These are phyloP conservation scores for Suhomyces kilbournensis DNA, from an alignment of 805 yeast genomes.

Conservation along the genomic window DNA sequence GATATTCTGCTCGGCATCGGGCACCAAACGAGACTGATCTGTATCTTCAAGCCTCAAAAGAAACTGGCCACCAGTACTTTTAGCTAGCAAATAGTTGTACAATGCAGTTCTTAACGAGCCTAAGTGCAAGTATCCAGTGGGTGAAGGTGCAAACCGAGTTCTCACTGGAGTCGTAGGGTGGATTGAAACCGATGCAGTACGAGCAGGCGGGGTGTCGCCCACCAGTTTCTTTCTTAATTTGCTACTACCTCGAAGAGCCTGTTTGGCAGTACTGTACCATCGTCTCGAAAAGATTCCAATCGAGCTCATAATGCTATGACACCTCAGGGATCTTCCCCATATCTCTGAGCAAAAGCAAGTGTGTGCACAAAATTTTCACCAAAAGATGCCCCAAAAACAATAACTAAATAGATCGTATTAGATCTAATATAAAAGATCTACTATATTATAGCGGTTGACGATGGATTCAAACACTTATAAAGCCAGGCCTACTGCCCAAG, in stretches of 20 bases:
- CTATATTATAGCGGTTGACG: not conserved
- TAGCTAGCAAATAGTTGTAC: slow-evolving; percentile 82
- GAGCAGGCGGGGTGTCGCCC: slow-evolving; percentile 1
- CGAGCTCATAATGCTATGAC: not conserved
- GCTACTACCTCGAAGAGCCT: slow-evolving; percentile 1
- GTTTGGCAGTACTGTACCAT: not conserved
- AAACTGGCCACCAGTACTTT: slow-evolving; percentile 75
- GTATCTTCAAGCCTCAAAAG: slow-evolving; percentile 88
- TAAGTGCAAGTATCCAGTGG: slow-evolving; percentile 91
- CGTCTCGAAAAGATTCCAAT: not conserved
- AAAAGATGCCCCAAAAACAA: not conserved
- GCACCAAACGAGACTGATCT: slow-evolving; percentile 73
- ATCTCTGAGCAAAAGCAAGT: not conserved
- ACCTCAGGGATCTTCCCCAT: not conserved
- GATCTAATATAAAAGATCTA: not conserved
- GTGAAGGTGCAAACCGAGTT: slow-evolving; percentile 96
- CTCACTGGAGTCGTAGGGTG: slow-evolving; percentile 60
- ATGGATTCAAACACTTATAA: not conserved
- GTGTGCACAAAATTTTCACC: slow-evolving; percentile 1
- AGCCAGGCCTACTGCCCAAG: not conserved
- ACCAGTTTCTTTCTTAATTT: not conserved
- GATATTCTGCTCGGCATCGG: slow-evolving; percentile 80
- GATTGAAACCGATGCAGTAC: slow-evolving; percentile 15
- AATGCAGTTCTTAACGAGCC: slow-evolving; percentile 94
- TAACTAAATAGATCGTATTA: not conserved